Percentiles rank a stretch among this genome's conserved stretches.
These are phyloP conservation scores for Macrophomina tecta DNA, from an alignment of 2,329 filamentous ascomycete genomes.

Conservation along the genomic window DNA sequence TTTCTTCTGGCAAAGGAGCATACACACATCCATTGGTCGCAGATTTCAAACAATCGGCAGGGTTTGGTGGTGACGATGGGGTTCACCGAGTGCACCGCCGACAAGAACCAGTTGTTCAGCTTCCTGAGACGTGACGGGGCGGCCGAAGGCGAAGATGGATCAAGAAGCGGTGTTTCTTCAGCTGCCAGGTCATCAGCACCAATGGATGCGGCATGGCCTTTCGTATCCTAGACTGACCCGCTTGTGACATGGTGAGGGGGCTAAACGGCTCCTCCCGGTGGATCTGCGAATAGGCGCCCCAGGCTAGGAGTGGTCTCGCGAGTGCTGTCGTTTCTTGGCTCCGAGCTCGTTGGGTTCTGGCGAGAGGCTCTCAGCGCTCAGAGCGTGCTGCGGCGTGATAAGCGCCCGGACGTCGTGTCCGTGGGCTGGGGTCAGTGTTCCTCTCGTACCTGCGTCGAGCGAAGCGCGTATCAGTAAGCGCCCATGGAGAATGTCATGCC, in stretches of 20 bases:
- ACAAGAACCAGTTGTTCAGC: conserved; percentile 4
- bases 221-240: neutral
- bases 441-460: conserved; percentile 11
- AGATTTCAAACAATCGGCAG: conserved; percentile 40
- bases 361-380: conserved; percentile 6
- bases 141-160: neutral
- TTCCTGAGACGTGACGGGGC: neutral
- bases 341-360: neutral
- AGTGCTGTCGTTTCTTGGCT: neutral
- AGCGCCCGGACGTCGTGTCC: conserved; percentile 2
- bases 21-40: conserved; percentile 38
- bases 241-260: neutral
- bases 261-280: neutral
- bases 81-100: neutral
- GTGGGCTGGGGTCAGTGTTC: conserved; percentile 12
- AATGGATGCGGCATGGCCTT: neutral
- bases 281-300: neutral
- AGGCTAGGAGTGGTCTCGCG: neutral
- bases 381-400: conserved; percentile 9
- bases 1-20: neutral
- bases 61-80: conserved; percentile 13
- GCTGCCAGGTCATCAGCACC: conserved; percentile 8
- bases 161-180: conserved; percentile 16
- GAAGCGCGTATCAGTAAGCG: conserved; percentile 6
- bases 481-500: neutral